phyloP scores from a whole-genome alignment of 2,329 filamentous ascomycete genomes.

The Ophiostoma novo-ulmi region DNA sequence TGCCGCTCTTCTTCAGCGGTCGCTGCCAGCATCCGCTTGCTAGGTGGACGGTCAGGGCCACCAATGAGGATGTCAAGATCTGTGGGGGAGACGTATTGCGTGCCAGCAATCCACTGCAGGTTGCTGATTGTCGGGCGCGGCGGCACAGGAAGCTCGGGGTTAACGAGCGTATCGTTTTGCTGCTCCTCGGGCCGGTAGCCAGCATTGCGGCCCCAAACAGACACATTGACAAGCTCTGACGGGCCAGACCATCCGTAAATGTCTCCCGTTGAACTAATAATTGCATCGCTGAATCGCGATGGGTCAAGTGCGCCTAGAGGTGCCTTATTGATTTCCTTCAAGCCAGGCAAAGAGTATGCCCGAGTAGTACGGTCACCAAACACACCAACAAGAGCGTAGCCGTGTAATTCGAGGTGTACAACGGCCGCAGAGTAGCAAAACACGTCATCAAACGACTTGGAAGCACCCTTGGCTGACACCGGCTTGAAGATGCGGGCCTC shows the following conservation, averaged over 20 bases:
- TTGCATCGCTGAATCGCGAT: slow-evolving; percentile 61
- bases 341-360: slow-evolving; percentile 77
- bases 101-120: slow-evolving; percentile 93
- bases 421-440: slow-evolving; percentile 78
- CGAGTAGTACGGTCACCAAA: slow-evolving; percentile 78
- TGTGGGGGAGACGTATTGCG: slow-evolving; percentile 78
- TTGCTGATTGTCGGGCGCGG: slow-evolving; percentile 89
- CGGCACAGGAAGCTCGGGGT: slow-evolving; percentile 67
- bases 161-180: slow-evolving; percentile 68
- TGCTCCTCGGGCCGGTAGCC: slow-evolving; percentile 55
- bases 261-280: slow-evolving; percentile 72
- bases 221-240: slow-evolving; percentile 76
- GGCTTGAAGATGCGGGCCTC: slow-evolving; percentile 87
- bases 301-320: slow-evolving; percentile 67
- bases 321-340: slow-evolving; percentile 74
- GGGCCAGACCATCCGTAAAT: slow-evolving; percentile 85
- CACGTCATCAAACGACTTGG: slow-evolving; percentile 78
- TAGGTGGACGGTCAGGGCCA: slow-evolving; percentile 79
- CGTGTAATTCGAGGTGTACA: slow-evolving; percentile 66
- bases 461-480: slow-evolving; percentile 78
- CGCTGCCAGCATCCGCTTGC: slow-evolving; percentile 81
- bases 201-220: slow-evolving; percentile 65
- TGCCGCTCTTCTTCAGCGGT: slow-evolving; percentile 68
- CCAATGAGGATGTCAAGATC: slow-evolving; percentile 91
- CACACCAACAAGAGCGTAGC: slow-evolving; percentile 73